Conservation (phyloP, 495 filamentous ascomycete species). For the Penicillium lagena region DNA sequence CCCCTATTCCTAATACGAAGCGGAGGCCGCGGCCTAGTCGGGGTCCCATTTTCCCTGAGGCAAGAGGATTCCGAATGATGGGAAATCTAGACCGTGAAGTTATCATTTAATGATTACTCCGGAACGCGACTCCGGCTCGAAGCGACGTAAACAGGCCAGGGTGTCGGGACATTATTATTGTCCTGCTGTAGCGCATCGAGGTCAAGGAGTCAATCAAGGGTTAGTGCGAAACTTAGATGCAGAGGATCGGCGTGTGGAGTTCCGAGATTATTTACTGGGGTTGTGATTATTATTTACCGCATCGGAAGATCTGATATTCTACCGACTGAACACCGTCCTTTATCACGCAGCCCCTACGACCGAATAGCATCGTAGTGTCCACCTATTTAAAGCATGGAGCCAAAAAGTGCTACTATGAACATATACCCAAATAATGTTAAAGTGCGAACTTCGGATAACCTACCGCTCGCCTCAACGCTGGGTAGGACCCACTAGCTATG, state of each 20-base stretch:
- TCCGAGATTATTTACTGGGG: too few relatives aligned
- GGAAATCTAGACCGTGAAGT: too few relatives aligned
- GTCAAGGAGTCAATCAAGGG: background rate
- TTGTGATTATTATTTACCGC: background rate
- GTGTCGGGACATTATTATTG: too few relatives aligned
- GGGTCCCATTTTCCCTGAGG: too few relatives aligned
- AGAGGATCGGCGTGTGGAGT: too few relatives aligned
- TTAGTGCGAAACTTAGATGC: too few relatives aligned
- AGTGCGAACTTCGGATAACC: background rate
- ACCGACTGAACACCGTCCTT: background rate
- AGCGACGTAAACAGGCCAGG: too few relatives aligned
- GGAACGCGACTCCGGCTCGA: too few relatives aligned
- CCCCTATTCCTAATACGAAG: constrained; percentile 1
- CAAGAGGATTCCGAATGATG: too few relatives aligned
- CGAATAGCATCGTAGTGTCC: background rate
- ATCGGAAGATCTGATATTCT: background rate
- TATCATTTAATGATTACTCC: too few relatives aligned
- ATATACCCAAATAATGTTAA: background rate
- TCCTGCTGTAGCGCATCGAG: background rate
- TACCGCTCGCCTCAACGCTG: background rate
- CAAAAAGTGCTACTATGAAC: background rate
- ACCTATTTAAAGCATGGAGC: background rate
- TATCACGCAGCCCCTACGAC: background rate
- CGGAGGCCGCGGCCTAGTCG: background rate
- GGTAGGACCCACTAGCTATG: background rate